phyloP scores from a whole-genome alignment of 208 protist species.

The Acanthamoeba castellanii region DNA sequence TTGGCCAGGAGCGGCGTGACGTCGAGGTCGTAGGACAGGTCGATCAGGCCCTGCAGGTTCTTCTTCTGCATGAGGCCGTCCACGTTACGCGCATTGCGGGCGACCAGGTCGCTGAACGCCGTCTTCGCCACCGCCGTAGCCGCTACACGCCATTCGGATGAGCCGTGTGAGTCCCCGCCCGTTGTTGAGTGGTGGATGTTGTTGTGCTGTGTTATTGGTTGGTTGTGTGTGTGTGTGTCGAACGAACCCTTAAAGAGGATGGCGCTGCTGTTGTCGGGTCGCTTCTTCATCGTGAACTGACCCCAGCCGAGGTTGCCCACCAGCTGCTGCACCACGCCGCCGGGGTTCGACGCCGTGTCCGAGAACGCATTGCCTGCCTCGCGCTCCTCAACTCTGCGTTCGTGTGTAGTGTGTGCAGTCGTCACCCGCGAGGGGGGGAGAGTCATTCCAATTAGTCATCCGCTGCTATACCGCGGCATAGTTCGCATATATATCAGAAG shows the following conservation, averaged over 20 bases:
- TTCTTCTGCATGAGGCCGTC: background rate
- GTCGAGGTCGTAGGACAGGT: slow-evolving; percentile 1
- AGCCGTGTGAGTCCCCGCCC: too few relatives aligned
- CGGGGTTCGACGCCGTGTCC: background rate
- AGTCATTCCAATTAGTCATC: background rate
- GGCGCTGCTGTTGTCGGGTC: background rate
- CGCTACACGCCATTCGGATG: background rate
- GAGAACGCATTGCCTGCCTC: background rate
- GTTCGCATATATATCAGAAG: background rate
- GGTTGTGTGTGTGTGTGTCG: too few relatives aligned
- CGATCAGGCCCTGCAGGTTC: slow-evolving; percentile 8
- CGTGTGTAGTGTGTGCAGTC: background rate
- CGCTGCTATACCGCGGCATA: background rate
- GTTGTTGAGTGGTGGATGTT: too few relatives aligned
- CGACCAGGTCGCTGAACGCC: background rate
- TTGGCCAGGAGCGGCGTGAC: background rate
- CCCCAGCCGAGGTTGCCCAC: background rate
- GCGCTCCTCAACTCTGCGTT: background rate
- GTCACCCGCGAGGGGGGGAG: background rate
- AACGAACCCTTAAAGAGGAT: slow-evolving; percentile 16
- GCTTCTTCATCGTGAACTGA: slow-evolving; percentile 12
- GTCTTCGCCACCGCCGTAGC: background rate
- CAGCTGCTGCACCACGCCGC: background rate
- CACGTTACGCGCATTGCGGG: background rate
- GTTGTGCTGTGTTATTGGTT: too few relatives aligned